These are phyloP conservation scores for Suhomyces faveliae DNA, from an alignment of 805 yeast species.

Conservation along the genomic window DNA sequence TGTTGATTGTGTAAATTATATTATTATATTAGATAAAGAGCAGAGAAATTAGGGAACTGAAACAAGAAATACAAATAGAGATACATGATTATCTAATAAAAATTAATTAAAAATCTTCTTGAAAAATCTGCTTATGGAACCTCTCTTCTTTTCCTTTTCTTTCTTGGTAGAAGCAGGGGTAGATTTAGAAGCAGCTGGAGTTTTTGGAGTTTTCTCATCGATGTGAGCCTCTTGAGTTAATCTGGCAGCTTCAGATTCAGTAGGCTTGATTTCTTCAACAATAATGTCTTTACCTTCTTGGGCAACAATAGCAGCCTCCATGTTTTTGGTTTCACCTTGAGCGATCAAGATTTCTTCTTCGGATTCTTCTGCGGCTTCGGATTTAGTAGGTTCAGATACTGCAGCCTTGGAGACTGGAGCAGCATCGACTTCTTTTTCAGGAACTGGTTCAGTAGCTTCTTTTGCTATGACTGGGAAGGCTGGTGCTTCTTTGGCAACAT, in stretches of 20 bases:
- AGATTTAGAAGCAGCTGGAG: slow-evolving; percentile 13
- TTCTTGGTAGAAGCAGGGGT: slow-evolving; percentile 14
- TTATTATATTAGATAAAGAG: slow-evolving; percentile 2
- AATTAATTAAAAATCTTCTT: slow-evolving; percentile 14
- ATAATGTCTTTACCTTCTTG: slow-evolving; percentile 35
- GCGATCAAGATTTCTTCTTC: slow-evolving; percentile 42
- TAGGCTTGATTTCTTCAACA: slow-evolving; percentile 43
- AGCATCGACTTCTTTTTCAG: slow-evolving; percentile 14
- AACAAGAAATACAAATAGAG: not conserved
- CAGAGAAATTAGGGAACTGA: slow-evolving; percentile 4
- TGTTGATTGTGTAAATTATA: too few species aligned
- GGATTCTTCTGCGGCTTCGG: slow-evolving; percentile 13
- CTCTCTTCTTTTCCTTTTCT: slow-evolving; percentile 13
- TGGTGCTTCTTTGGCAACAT: slow-evolving; percentile 13
- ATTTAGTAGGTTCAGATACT: slow-evolving; percentile 6
- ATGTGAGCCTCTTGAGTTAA: slow-evolving; percentile 33
- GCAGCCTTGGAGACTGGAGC: slow-evolving; percentile 10
- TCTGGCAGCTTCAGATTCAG: slow-evolving; percentile 36
- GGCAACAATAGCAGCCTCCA: slow-evolving; percentile 35
- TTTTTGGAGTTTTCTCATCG: not conserved
- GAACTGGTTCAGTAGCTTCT: slow-evolving; percentile 4
- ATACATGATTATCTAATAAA: not conserved
- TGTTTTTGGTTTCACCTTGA: slow-evolving; percentile 33
- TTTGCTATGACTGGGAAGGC: slow-evolving; percentile 5
- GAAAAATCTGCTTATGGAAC: slow-evolving; percentile 15